A percentile compares a stretch with the other conserved stretches of the same genome.
Conservation (phyloP, 176 grass and related monocot genomes). For the Aegilops longissima region DNA sequence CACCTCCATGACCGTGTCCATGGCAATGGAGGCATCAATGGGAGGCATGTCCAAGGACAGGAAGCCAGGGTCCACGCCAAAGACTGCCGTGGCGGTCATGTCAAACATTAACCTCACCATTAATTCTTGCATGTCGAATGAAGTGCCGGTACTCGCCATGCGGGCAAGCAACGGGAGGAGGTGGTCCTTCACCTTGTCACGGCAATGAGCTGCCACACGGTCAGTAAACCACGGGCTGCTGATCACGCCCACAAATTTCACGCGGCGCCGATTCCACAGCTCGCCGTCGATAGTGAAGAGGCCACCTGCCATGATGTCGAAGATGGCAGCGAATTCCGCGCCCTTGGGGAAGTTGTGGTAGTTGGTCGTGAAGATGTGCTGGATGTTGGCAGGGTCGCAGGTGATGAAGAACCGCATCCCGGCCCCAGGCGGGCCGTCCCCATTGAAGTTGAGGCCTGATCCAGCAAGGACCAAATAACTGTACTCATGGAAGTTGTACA, state of each 20-base stretch:
- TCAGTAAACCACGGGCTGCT: background rate
- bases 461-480: background rate
- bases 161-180: background rate
- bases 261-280: background rate
- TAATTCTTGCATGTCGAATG: background rate
- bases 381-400: background rate
- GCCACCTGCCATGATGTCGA: background rate
- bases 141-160: background rate
- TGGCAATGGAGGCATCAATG: background rate
- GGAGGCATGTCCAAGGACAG: background rate
- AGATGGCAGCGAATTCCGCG: background rate
- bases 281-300: background rate
- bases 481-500: background rate
- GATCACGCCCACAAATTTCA: background rate
- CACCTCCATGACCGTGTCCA: background rate
- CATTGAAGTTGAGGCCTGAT: background rate
- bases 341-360: background rate
- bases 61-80: background rate
- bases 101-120: background rate
- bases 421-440: background rate
- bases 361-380: background rate
- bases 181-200: background rate
- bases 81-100: background rate
- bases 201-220: background rate
- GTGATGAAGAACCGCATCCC: background rate